A percentile compares a stretch with the other conserved stretches of the same genome.
These are phyloP conservation scores for Botrytis byssoidea DNA, from an alignment of 2,329 filamentous ascomycete genomes.

Conservation along the genomic window DNA sequence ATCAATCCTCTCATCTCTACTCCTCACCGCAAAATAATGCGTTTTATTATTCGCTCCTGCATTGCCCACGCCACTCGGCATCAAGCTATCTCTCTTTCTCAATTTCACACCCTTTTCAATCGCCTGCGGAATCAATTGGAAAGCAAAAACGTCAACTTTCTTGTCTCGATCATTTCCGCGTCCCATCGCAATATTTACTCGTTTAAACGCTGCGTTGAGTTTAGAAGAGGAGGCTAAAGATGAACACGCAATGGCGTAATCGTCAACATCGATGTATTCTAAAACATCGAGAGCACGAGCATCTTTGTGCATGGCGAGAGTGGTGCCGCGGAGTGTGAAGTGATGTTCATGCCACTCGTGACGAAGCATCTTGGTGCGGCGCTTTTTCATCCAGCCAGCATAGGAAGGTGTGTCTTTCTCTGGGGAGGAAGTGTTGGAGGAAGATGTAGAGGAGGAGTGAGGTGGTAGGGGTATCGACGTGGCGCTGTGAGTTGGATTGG, in stretches of 20 bases:
- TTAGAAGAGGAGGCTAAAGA: conserved; percentile 71
- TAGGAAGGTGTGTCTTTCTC: conserved; percentile 59
- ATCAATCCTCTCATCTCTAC: conserved; percentile 86
- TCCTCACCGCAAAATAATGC: conserved; percentile 90
- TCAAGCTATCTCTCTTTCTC: conserved; percentile 44
- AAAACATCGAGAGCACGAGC: conserved; percentile 53
- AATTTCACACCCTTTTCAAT: conserved; percentile 48
- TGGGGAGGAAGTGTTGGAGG: conserved; percentile 29
- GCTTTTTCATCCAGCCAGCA: conserved; percentile 91
- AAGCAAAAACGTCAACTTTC: conserved; percentile 70
- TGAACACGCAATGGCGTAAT: conserved; percentile 85
- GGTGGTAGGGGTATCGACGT: conserved; percentile 26
- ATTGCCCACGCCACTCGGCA: conserved; percentile 21
- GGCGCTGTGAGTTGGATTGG: conserved; percentile 33
- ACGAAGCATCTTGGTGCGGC: conserved; percentile 81
- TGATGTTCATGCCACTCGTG: conserved; percentile 94
- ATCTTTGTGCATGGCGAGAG: conserved; percentile 74
- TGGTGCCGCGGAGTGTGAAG: conserved; percentile 77
- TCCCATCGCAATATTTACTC: conserved; percentile 58
- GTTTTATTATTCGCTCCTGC: conserved; percentile 66
- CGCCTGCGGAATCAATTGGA: conserved; percentile 72
- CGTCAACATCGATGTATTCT: conserved; percentile 82
- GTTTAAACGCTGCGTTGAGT: conserved; percentile 83
- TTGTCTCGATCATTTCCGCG: conserved; percentile 49
- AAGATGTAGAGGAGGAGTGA: conserved; percentile 24